Conservation (phyloP, 768 basidiomycete genomes). For the Kondoa malvinella region DNA sequence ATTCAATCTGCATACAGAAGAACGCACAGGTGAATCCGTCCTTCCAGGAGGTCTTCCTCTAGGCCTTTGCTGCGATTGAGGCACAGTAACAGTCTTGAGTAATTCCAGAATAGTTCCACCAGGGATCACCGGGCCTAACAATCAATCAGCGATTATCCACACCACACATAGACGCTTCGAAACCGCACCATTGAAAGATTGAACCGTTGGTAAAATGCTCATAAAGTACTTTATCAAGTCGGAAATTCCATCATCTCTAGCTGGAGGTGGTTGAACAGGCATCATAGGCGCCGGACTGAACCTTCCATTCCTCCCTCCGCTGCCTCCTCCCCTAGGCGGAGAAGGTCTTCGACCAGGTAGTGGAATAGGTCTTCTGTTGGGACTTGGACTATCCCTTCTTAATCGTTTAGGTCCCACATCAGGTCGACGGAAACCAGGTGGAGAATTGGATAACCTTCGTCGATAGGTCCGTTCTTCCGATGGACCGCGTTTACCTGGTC, state of each 20-base stretch:
- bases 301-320: no score
- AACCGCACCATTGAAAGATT: constrained; percentile 59
- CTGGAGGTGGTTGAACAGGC: not conserved
- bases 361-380: not conserved
- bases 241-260: constrained; percentile 33
- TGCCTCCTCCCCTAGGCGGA: no score
- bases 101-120: not conserved
- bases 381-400: not conserved
- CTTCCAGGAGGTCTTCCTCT: not conserved
- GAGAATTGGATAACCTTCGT: not conserved
- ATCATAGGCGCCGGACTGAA: no score
- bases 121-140: not conserved
- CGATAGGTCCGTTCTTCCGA: not conserved
- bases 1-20: no score
- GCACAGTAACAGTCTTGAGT: constrained; percentile 1
- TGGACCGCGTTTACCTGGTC: not conserved
- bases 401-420: not conserved
- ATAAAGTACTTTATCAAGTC: constrained; percentile 58
- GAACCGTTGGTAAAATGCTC: constrained; percentile 52
- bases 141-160: not conserved
- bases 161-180: not conserved
- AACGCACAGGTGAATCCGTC: not conserved
- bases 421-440: not conserved
- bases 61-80: not conserved
- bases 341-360: no score